A percentile compares a stretch with the other conserved stretches of the same genome.
phyloP scores from a whole-genome alignment of 257 asterid genomes.

The Jacaranda copaia region DNA sequence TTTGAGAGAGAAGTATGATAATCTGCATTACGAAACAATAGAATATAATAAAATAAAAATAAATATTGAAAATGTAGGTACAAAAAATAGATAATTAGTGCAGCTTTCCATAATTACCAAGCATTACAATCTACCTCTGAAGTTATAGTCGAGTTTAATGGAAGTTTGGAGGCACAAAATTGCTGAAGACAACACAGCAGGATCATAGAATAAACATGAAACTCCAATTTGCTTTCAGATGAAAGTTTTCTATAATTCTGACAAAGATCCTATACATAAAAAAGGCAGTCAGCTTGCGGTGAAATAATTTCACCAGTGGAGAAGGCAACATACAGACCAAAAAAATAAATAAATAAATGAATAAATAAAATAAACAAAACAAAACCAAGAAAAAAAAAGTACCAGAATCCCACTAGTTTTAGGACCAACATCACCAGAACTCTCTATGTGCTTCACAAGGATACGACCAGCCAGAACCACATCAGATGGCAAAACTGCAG shows the following conservation, averaged over 20 bases:
- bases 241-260: conserved; percentile 75
- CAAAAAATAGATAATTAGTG: not conserved
- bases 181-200: conserved; percentile 77
- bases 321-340: conserved; percentile 25
- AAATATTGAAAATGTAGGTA: not conserved
- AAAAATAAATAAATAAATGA: too few relatives aligned
- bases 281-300: conserved; percentile 43
- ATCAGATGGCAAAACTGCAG: conserved; percentile 84
- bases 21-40: conserved; percentile 54
- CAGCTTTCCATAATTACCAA: conserved; percentile 24
- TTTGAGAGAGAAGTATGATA: conserved; percentile 72
- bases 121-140: conserved; percentile 62
- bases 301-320: conserved; percentile 21
- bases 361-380: too few relatives aligned
- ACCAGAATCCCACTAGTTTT: conserved; percentile 58
- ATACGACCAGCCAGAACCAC: conserved; percentile 91
- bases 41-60: not conserved
- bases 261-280: conserved; percentile 74
- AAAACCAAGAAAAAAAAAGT: not conserved
- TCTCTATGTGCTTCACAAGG: conserved; percentile 64
- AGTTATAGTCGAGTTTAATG: conserved; percentile 53
- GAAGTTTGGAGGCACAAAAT: conserved; percentile 56
- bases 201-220: conserved; percentile 76
- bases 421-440: conserved; percentile 42
- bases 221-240: conserved; percentile 78